phyloP scores from a whole-genome alignment of 2,329 filamentous ascomycete genomes.

The Emergomyces orientalis region DNA sequence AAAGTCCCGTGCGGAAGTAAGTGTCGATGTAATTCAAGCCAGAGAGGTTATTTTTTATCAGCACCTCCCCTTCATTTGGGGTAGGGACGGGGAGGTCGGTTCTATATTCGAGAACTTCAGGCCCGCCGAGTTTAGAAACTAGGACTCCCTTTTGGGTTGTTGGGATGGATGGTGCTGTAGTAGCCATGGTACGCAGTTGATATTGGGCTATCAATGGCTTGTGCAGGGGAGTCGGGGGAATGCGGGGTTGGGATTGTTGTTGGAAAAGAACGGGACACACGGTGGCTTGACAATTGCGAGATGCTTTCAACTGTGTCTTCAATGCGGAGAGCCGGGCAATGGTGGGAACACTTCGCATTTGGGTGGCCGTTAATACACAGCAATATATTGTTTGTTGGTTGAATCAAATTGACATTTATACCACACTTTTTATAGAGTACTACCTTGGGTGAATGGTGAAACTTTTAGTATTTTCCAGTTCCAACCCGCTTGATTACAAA shows the following conservation, averaged over 20 bases:
- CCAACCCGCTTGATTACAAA: neutral
- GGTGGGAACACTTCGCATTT: neutral
- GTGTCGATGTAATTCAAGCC: slow-evolving; percentile 89
- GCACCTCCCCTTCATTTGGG: slow-evolving; percentile 58
- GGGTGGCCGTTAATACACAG: neutral
- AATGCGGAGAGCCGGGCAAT: neutral
- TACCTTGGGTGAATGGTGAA: neutral
- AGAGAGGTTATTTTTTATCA: slow-evolving; percentile 70
- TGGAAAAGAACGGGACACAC: neutral
- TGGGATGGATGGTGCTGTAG: slow-evolving; percentile 41
- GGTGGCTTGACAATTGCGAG: neutral
- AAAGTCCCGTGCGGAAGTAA: slow-evolving; percentile 81
- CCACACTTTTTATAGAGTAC: no score
- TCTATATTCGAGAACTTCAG: slow-evolving; percentile 62
- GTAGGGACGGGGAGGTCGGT: slow-evolving; percentile 62
- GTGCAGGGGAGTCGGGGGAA: slow-evolving; percentile 1
- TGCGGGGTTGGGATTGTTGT: neutral
- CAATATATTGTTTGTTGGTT: neutral
- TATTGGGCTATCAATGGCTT: slow-evolving; percentile 5
- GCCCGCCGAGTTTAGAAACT: slow-evolving; percentile 61
- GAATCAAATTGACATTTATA: neutral
- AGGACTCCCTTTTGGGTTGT: slow-evolving; percentile 64
- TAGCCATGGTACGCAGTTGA: slow-evolving; percentile 26
- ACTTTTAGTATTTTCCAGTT: neutral
- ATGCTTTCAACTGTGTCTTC: neutral